Evolutionary conservation across 2,329 filamentous ascomycete species (phyloP).

Genomic region (Aspergillus clavatus): DNA sequence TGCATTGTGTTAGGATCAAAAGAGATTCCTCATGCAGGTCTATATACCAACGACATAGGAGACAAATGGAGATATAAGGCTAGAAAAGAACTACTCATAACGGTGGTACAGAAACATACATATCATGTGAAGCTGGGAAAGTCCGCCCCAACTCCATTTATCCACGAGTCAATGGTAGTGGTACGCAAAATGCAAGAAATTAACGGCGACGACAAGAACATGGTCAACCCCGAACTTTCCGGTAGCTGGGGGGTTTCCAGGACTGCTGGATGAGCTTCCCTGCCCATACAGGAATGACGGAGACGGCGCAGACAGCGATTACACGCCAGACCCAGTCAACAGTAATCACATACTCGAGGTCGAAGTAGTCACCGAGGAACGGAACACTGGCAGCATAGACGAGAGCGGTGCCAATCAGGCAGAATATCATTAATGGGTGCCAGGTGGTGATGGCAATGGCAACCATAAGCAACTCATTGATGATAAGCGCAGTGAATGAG

Average conservation of each 20-base stretch:
- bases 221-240: constrained; percentile 64
- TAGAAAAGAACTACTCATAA: no score
- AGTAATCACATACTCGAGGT: constrained; percentile 72
- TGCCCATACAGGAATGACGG: constrained; percentile 78
- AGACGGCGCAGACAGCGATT: constrained; percentile 70
- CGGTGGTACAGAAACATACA: no score
- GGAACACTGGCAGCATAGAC: constrained; percentile 80
- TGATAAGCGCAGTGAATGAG: constrained; percentile 82
- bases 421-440: constrained; percentile 87
- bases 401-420: constrained; percentile 73
- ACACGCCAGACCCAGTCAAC: constrained; percentile 87
- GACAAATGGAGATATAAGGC: no score
- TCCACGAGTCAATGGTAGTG: no score
- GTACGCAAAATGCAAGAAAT: no score
- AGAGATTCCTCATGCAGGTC: no score
- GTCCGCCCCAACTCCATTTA: no score
- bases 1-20: no score
- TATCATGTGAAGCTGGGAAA: no score
- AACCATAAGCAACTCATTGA: constrained; percentile 97
- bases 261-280: constrained; percentile 79
- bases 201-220: no score
- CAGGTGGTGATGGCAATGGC: constrained; percentile 94
- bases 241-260: constrained; percentile 87
- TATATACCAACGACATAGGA: no score
- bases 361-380: constrained; percentile 85